phyloP scores from a whole-genome alignment of 2,329 filamentous ascomycete genomes.

The Endoconidiophora polonica region DNA sequence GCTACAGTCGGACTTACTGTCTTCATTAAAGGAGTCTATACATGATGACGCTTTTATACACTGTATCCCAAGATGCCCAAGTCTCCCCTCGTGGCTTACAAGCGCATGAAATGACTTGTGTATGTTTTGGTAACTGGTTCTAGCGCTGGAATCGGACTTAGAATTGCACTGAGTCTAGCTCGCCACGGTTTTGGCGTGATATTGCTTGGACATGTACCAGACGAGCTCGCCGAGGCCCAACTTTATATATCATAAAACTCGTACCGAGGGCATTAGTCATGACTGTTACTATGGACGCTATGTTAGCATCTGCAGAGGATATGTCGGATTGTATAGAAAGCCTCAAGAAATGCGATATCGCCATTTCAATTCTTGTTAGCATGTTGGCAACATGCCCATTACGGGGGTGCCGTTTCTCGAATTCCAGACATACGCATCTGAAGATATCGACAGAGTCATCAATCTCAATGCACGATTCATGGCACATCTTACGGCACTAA shows the following conservation, averaged over 20 bases:
- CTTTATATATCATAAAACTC: neutral
- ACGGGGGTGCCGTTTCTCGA: slow-evolving; percentile 17
- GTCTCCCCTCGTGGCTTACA: slow-evolving; percentile 12
- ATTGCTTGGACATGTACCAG: slow-evolving; percentile 15
- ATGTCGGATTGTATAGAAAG: neutral
- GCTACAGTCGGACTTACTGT: no score
- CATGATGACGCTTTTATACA: neutral
- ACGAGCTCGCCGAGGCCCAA: neutral
- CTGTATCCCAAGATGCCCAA: neutral
- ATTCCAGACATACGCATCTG: slow-evolving; percentile 17
- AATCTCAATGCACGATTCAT: slow-evolving; percentile 22
- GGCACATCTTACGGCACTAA: slow-evolving; percentile 20
- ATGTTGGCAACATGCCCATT: slow-evolving; percentile 19
- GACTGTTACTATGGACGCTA: neutral
- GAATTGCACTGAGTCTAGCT: slow-evolving; percentile 20
- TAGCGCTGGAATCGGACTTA: slow-evolving; percentile 21
- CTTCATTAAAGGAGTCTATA: no score
- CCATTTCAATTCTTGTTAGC: slow-evolving; percentile 21
- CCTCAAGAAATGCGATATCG: slow-evolving; percentile 18
- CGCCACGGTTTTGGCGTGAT: slow-evolving; percentile 21
- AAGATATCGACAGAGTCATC: slow-evolving; percentile 19
- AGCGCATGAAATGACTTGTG: slow-evolving; percentile 15
- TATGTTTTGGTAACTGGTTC: slow-evolving; percentile 22
- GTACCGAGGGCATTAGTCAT: neutral
- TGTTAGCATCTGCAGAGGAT: neutral